Base-by-base conservation (phyloP, 2,329 filamentous ascomycete species). In the Aspergillus bombycis region DNA sequence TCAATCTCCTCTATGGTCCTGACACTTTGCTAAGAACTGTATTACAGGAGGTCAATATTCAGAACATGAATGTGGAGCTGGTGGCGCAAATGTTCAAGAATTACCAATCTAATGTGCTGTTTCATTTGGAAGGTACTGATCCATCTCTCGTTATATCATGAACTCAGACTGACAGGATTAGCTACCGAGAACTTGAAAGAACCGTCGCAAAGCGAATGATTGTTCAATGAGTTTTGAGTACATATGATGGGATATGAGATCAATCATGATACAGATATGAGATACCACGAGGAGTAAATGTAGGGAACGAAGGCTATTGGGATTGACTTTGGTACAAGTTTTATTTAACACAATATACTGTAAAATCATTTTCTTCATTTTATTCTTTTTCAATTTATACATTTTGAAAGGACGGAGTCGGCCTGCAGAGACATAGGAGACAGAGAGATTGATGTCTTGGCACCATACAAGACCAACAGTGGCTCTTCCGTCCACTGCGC, bases 31-130 rank as follows among this genome's bases (percentile, higher is more conserved):
- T 52, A 32, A 52, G 8, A 34, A 60, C 62, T n/a, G 38, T 23
- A 7, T 10, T 61, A 7, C 71, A 97, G 91, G 94, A 98, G 70
- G 97, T 98, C 84, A 98, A 98, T 75, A 90, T 97, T 61, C 92
- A 97, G 74, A 99, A 98, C 78, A 97, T 98, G 93, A 96, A 99
- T 75, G 93, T 97, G 41, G 95, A 98, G 81, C 86, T 98, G 3
- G 95, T 98, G 6, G 94, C 94, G 0, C 94, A 98, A 76, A 99
- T 99, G 95, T 99, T 98, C 84, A 97, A 98, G 83, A 99, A 98
- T 80, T 99, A 99, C 77, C 94, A 97, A 78, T 97, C 93, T 12
- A 99, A 98, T 72, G 94, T 98, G 16, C 82, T 98, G 7, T 98
- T 99, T 77, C 95, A 99, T 73, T 85, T 99, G 7, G 95, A 98